Conservation (phyloP, 495 filamentous ascomycete genomes). For the Aspergillus nanangensis region DNA sequence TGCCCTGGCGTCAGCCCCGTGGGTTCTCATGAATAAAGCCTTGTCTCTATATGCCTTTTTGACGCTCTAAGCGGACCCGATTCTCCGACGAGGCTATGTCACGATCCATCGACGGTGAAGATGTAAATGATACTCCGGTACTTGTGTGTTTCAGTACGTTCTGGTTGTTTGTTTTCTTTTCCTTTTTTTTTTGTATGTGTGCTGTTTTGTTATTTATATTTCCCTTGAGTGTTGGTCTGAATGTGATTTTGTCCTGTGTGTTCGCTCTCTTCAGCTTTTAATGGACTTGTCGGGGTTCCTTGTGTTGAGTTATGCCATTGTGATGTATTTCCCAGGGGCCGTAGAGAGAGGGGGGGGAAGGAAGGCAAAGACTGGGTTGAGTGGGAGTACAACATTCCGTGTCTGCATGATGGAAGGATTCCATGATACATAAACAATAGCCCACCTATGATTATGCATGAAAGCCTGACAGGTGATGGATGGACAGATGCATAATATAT, state of each 20-base stretch:
- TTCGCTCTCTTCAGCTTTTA: too few relatives aligned
- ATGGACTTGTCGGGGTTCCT: too few relatives aligned
- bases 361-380: too few relatives aligned
- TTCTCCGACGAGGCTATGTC: conserved; percentile 18
- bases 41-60: conserved; percentile 26
- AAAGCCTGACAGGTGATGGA: too few relatives aligned
- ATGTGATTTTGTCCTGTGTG: neutral
- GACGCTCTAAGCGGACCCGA: conserved; percentile 27
- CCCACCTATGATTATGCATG: too few relatives aligned
- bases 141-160: conserved; percentile 37
- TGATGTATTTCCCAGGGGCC: too few relatives aligned
- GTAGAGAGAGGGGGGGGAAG: too few relatives aligned
- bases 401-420: too few relatives aligned
- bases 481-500: too few relatives aligned
- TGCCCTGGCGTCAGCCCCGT: conserved; percentile 30
- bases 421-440: too few relatives aligned
- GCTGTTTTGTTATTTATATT: conserved; percentile 7
- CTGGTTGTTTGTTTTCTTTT: conserved; percentile 17
- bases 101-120: conserved; percentile 30
- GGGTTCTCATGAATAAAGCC: conserved; percentile 39
- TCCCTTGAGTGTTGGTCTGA: conserved; percentile 6
- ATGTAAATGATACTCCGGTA: conserved; percentile 47
- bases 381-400: too few relatives aligned
- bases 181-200: conserved; percentile 7
- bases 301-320: too few relatives aligned